Evolutionary conservation across 169 alveolate species (phyloP).

Genomic region (Plasmodium relictum): DNA sequence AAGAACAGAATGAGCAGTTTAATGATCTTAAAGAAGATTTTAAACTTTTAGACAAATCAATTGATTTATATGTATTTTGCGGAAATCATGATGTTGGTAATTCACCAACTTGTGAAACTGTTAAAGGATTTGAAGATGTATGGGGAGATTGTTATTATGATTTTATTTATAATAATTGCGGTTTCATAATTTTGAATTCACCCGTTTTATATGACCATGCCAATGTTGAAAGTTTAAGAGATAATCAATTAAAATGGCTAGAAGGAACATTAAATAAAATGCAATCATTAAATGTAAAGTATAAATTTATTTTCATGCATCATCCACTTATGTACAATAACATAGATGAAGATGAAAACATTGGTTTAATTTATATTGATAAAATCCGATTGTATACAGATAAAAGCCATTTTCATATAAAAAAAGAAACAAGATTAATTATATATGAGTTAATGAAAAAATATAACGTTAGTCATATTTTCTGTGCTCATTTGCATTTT

Average conservation of each 20-base stretch:
- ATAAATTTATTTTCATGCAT: slow-evolving; percentile 38
- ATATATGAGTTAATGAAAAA: slow-evolving; percentile 48
- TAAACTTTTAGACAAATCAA: slow-evolving; percentile 24
- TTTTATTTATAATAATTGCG: slow-evolving; percentile 47
- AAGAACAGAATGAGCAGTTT: background rate
- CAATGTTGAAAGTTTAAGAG: slow-evolving; percentile 13
- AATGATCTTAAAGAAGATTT: slow-evolving; percentile 34
- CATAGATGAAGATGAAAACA: slow-evolving; percentile 48
- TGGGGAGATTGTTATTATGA: slow-evolving; percentile 50
- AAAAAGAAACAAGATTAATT: slow-evolving; percentile 23
- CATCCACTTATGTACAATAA: slow-evolving; percentile 49
- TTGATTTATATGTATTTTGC: slow-evolving; percentile 57
- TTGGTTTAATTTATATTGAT: slow-evolving; percentile 37
- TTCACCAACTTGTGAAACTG: slow-evolving; percentile 26
- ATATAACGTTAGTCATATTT: slow-evolving; percentile 46
- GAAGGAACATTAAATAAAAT: slow-evolving; percentile 33
- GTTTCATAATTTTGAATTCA: slow-evolving; percentile 32
- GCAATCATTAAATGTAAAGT: slow-evolving; percentile 15
- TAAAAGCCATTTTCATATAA: slow-evolving; percentile 33
- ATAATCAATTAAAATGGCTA: slow-evolving; percentile 43
- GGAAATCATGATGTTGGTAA: slow-evolving; percentile 51
- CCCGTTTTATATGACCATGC: slow-evolving; percentile 31
- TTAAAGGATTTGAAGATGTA: slow-evolving; percentile 4
- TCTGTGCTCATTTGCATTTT: slow-evolving; percentile 47
- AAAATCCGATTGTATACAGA: slow-evolving; percentile 25